These are phyloP conservation scores for Wickerhamiella brachini DNA, from an alignment of 805 yeast genomes.

Conservation along the genomic window DNA sequence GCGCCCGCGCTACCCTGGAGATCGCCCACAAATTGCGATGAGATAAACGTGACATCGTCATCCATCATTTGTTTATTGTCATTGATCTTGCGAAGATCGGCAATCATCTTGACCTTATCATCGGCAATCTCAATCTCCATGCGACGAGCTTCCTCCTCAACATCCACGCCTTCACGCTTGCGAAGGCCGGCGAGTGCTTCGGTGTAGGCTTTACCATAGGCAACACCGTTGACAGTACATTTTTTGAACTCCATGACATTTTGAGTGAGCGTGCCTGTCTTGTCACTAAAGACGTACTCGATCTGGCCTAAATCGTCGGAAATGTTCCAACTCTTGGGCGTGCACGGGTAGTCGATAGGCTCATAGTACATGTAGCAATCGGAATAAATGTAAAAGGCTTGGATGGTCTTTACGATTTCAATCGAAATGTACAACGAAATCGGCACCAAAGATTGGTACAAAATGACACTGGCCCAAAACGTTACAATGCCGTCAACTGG, in stretches of 20 bases:
- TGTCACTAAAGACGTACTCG: constrained; percentile 70
- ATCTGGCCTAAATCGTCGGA: constrained; percentile 79
- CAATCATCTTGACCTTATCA: constrained; percentile 39
- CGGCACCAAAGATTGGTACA: constrained; percentile 69
- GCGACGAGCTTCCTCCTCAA: constrained; percentile 34
- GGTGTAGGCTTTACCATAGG: constrained; percentile 67
- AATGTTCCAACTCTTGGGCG: constrained; percentile 74
- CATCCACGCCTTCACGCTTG: constrained; percentile 53
- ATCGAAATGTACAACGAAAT: constrained; percentile 67
- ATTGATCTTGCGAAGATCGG: constrained; percentile 24
- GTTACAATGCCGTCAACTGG: constrained; percentile 53
- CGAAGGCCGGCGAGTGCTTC: constrained; percentile 65
- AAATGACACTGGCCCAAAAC: constrained; percentile 61
- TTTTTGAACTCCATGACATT: constrained; percentile 76
- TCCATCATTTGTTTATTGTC: constrained; percentile 40
- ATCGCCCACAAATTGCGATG: constrained; percentile 46
- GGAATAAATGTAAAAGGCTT: constrained; percentile 62
- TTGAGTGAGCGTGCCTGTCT: constrained; percentile 75
- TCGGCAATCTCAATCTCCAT: constrained; percentile 34
- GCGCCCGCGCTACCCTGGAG: constrained; percentile 29
- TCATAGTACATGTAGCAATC: constrained; percentile 60
- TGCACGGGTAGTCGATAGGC: constrained; percentile 60
- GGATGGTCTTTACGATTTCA: constrained; percentile 67
- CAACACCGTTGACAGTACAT: constrained; percentile 53
- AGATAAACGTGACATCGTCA: constrained; percentile 50